Evolutionary conservation across 1,284 basidiomycete genomes (phyloP), one percentile per base, ranked within the genome.

Genomic region (Trichosporon sp.): DNA sequence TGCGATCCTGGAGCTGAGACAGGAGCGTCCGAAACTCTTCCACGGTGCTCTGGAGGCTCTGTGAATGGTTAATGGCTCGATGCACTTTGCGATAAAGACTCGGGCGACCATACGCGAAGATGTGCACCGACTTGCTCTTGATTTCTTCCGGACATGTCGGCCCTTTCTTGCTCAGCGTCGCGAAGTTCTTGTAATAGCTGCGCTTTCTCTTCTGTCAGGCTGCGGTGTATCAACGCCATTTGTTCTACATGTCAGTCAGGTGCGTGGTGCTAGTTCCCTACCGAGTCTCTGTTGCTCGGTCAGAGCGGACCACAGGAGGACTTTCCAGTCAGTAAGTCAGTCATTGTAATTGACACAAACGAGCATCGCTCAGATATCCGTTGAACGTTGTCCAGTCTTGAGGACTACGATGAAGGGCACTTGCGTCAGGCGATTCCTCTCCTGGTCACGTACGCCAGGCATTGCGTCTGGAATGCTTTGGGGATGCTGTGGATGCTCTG

Each of bases 371-470:
- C n/a, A 80, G 61, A 58, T 74, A 81, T 0, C 66, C 70, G 36
- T 78, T 78, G 62, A 78, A 81, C 10, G 72, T 76, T 14, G 69
- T 75, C 78, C 78, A 81, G 60, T 81, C 79, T 59, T 81, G 79
- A 1, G 77, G 74, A 60, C 78, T 79, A 16, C 79, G 71, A 65
- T 80, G 76, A 2, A 81, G 59, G 1, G 77, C 73, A 6, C 79
- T 81, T 14, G 25, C 3, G 49, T 54, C 1, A 54, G 14, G 7
- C 11, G 21, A 23, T 10, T 23, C 4, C 27, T 14, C 37, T 8
- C 16, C n/a, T 5, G 14, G 29, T 6, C 2, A 54, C 49, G 29
- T 16, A 54, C 49, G 49, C 19, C 27, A 54, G 27, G 25, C 49
- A 54, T 8, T 54, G 25, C 16, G 49, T 31, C 9, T 29, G 49